Evolutionary conservation across 1,139 yeast genomes (phyloP).

Genomic region (Candida sanyaensis): DNA sequence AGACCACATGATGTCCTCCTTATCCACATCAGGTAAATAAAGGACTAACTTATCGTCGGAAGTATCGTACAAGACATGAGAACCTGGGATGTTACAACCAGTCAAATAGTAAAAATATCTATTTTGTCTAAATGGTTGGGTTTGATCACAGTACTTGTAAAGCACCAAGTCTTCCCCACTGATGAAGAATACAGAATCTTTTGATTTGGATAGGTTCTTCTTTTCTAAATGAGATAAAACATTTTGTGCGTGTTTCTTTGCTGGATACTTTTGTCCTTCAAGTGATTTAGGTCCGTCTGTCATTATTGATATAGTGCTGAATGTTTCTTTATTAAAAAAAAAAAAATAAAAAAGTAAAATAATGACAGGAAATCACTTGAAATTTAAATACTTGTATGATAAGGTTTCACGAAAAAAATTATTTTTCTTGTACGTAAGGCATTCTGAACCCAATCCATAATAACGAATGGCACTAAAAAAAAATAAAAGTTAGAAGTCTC

Average conservation of each 20-base stretch:
- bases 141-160: slow-evolving; percentile 80
- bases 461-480: not conserved
- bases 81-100: slow-evolving; percentile 84
- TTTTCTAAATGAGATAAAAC: slow-evolving; percentile 48
- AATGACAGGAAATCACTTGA: not conserved
- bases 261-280: slow-evolving; percentile 63
- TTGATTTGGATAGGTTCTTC: slow-evolving; percentile 18
- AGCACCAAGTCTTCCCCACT: slow-evolving; percentile 66
- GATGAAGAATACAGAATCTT: slow-evolving; percentile 48
- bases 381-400: not conserved
- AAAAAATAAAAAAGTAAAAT: not conserved
- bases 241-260: slow-evolving; percentile 63
- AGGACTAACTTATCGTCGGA: slow-evolving; percentile 58
- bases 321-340: too few relatives aligned
- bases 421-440: not conserved
- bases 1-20: slow-evolving; percentile 95
- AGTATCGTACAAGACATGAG: slow-evolving; percentile 64
- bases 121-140: slow-evolving; percentile 81
- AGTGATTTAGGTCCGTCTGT: slow-evolving; percentile 19
- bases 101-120: slow-evolving; percentile 85
- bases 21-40: slow-evolving; percentile 79
- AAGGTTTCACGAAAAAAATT: not conserved
- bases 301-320: slow-evolving; percentile 6
- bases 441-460: not conserved
- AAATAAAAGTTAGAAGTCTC: not conserved